These are phyloP conservation scores for Eutypa lata DNA, from an alignment of 2,329 filamentous ascomycete species.

Conservation along the genomic window DNA sequence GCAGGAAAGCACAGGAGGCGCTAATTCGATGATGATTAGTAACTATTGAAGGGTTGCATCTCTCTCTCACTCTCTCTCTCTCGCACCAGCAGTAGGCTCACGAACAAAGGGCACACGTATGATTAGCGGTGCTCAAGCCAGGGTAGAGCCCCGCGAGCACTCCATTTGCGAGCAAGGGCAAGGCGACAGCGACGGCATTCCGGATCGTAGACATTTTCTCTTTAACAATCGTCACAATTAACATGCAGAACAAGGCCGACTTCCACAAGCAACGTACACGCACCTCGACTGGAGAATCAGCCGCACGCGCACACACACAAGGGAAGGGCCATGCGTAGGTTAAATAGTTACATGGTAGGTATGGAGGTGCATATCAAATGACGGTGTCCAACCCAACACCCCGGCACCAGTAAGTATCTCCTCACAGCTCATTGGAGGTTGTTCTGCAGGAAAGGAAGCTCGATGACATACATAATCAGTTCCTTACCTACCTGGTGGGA, in stretches of 20 bases:
- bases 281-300: too few relatives aligned
- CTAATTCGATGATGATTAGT: conserved; percentile 14
- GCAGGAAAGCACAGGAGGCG: conserved; percentile 43
- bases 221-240: too few relatives aligned
- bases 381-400: too few relatives aligned
- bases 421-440: not conserved
- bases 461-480: not conserved
- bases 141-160: conserved; percentile 37
- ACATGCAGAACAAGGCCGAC: too few relatives aligned
- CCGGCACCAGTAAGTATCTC: not conserved
- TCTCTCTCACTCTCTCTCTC: too few relatives aligned
- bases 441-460: not conserved
- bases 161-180: conserved; percentile 24
- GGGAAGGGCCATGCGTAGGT: not conserved
- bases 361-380: too few relatives aligned
- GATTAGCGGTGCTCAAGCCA: conserved; percentile 48
- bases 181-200: conserved; percentile 16
- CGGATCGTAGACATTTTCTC: conserved; percentile 7
- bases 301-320: too few relatives aligned
- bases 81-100: not conserved
- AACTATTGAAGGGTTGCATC: not conserved
- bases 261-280: too few relatives aligned
- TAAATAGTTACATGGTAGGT: not conserved
- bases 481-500: not conserved
- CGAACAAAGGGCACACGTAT: conserved; percentile 51